Evolutionary conservation across 1,139 yeast genomes (phyloP), one percentile per base, ranked within the genome.

Genomic region (Hanseniaspora sp.): DNA sequence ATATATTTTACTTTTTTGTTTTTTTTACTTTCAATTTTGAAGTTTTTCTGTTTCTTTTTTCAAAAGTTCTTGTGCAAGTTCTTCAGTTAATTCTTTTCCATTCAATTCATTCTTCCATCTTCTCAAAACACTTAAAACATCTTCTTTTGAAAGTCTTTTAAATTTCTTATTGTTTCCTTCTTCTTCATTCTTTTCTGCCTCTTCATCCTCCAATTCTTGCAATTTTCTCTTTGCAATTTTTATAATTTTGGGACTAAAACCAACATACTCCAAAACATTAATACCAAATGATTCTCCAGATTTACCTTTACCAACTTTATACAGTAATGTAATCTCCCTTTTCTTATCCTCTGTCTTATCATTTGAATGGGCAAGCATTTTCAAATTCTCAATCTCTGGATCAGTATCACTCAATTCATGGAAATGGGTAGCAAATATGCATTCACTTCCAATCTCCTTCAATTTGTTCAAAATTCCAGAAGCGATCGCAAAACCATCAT

Each of bases 401-500:
- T 83, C 74, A 58, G 74, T 74, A 12, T 80, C 80, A 0, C 94
- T 75, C 56, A 92, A 74, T 66, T 92, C 98, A 67, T 92, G 97
- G 75, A 92, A 92, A 72, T 92, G 98, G 0, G 98, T 92, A 0
- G 98, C 98, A 74, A 92, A 92, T 57, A 92, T 67, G 0, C 95
- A 79, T 67, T 87, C 88, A 59, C 96, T 83, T 53, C 77, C 75
- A 56, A 86, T 78, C 2, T 15, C 12, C 15, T 48, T 48, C 28
- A 54, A 18, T 56, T 81, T 73, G 35, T 73, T 74, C 1, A 92
- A 82, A 58, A 92, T 80, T 65, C 84, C 82, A 64, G 88, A 95
- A 0, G 98, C 98, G 44, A 92, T 74, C 0, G 98, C 98, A 72
- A 92, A 92, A 0, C 98, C 98, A 69, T 92, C 98, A 67, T 90